phyloP scores from a whole-genome alignment of 2,329 filamentous ascomycete species.

The Calonectria pseudoturangicola region DNA sequence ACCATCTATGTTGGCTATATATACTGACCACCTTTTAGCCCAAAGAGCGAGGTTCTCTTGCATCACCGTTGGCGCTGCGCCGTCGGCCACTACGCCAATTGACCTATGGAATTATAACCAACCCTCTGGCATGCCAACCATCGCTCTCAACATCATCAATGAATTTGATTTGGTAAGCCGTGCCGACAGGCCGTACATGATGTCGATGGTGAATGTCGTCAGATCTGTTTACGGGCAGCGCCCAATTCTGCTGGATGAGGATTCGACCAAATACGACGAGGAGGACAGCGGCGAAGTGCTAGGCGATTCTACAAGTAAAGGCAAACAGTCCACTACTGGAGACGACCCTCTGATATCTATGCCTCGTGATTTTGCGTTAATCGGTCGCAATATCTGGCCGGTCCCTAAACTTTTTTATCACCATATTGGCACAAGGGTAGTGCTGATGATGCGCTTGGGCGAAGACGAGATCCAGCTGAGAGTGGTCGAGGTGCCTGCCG shows the following conservation, averaged over 20 bases:
- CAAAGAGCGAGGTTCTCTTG: slow-evolving; percentile 44
- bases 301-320: slow-evolving; percentile 5
- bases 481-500: slow-evolving; percentile 38
- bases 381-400: slow-evolving; percentile 33
- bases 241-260: background rate
- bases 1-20: background rate
- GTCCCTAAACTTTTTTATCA: slow-evolving; percentile 45
- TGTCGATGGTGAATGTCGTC: slow-evolving; percentile 47
- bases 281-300: background rate
- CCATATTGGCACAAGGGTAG: slow-evolving; percentile 45
- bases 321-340: slow-evolving; percentile 3
- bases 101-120: slow-evolving; percentile 34
- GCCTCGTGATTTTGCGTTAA: background rate
- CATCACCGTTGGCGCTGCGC: slow-evolving; percentile 50
- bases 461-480: slow-evolving; percentile 39
- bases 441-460: slow-evolving; percentile 44
- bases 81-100: slow-evolving; percentile 42
- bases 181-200: slow-evolving; percentile 48
- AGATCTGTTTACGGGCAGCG: slow-evolving; percentile 33
- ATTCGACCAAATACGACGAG: background rate
- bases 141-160: slow-evolving; percentile 52
- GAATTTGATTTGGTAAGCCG: slow-evolving; percentile 51
- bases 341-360: background rate
- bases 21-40: slow-evolving; percentile 32
- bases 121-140: slow-evolving; percentile 5